These are phyloP conservation scores for Penicillium sp. DNA, from an alignment of 2,329 filamentous ascomycete genomes.

Conservation along the genomic window DNA sequence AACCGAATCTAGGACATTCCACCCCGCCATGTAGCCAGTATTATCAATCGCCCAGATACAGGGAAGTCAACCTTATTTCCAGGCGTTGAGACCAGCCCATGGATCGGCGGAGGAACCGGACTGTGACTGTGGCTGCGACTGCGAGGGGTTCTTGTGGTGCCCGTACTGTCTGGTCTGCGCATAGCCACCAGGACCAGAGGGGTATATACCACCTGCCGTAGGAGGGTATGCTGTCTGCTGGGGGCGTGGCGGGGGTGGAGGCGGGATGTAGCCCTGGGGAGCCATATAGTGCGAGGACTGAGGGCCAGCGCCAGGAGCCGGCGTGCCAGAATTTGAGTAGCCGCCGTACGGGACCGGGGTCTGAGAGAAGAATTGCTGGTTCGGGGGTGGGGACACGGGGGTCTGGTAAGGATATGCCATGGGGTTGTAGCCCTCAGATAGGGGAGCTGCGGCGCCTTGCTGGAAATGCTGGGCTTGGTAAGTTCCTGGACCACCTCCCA, in stretches of 20 bases:
- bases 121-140: conserved; percentile 31
- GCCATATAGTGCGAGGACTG: conserved; percentile 47
- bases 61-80: conserved; percentile 53
- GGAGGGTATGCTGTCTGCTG: conserved; percentile 49
- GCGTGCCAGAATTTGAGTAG: conserved; percentile 37
- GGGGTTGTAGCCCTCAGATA: conserved; percentile 51
- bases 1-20: not conserved
- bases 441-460: conserved; percentile 43
- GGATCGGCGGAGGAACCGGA: conserved; percentile 54
- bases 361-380: conserved; percentile 41
- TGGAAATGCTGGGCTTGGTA: conserved; percentile 40
- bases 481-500: conserved; percentile 23
- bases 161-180: conserved; percentile 49
- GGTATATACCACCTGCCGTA: conserved; percentile 54
- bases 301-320: conserved; percentile 26
- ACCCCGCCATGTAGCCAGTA: not conserved
- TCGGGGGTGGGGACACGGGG: conserved; percentile 45
- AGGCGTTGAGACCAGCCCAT: conserved; percentile 69
- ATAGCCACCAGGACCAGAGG: conserved; percentile 57
- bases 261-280: conserved; percentile 65
- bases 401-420: conserved; percentile 50
- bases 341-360: conserved; percentile 36
- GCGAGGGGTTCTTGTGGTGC: conserved; percentile 41
- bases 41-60: not conserved
- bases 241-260: conserved; percentile 65